Evolutionary conservation across 257 asterid genomes (phyloP).

Genomic region (Solanum medicagineum): DNA sequence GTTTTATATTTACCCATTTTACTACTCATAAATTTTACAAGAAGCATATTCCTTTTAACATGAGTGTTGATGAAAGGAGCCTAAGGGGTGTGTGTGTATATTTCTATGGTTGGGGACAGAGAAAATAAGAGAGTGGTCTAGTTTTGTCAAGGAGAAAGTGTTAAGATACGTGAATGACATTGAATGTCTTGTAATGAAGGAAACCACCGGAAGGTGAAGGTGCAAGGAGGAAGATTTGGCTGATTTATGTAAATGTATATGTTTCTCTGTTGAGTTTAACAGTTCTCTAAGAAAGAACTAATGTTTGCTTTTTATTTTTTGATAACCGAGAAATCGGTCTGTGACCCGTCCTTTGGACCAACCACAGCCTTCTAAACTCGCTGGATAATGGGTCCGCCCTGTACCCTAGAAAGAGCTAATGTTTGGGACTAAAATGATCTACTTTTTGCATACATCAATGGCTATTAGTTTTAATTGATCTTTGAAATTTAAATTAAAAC

Average conservation of each 20-base stretch:
- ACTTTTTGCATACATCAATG: background rate
- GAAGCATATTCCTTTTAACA: background rate
- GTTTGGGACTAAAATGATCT: background rate
- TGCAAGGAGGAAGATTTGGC: background rate
- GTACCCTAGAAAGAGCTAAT: no score
- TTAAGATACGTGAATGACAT: background rate
- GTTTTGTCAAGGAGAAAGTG: background rate
- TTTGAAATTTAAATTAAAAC: no score
- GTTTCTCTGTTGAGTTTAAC: background rate
- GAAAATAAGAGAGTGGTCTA: background rate
- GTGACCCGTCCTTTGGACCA: no score
- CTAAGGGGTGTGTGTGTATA: background rate
- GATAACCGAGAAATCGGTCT: no score
- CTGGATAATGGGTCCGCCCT: no score
- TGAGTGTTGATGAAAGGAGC: background rate
- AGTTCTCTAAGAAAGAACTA: background rate
- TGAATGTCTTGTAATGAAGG: background rate
- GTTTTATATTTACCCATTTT: background rate
- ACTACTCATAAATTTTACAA: background rate
- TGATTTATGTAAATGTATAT: background rate
- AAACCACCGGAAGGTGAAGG: background rate
- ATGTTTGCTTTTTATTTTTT: no score
- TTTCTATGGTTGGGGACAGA: background rate
- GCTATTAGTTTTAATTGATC: background rate
- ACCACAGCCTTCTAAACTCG: no score